These are phyloP conservation scores for Digitaria exilis DNA, from an alignment of 202 grass and related monocot genomes.

Conservation along the genomic window DNA sequence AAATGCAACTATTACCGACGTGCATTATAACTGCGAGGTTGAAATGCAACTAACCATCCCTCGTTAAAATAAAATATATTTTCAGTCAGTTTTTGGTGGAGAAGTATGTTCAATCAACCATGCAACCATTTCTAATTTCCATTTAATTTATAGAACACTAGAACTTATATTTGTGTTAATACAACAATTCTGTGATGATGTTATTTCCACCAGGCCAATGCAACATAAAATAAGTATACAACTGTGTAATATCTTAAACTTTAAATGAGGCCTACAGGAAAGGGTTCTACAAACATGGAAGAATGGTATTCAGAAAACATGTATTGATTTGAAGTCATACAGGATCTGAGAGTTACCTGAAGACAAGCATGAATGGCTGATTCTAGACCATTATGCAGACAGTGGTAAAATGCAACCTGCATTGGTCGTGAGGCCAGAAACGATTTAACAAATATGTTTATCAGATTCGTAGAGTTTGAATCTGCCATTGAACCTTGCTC, in stretches of 20 bases:
- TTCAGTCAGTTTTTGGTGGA: slow-evolving; percentile 9
- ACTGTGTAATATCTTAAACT: not conserved
- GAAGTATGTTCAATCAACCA: not conserved
- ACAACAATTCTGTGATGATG: slow-evolving; percentile 6
- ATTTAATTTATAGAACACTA: not conserved
- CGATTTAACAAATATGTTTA: slow-evolving; percentile 68
- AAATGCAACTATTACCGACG: not conserved
- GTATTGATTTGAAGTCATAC: not conserved
- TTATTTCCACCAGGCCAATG: not conserved
- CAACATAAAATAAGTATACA: not conserved
- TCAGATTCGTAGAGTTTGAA: slow-evolving; percentile 58
- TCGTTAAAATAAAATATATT: not conserved
- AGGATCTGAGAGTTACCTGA: slow-evolving; percentile 61
- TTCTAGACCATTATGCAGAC: slow-evolving; percentile 89
- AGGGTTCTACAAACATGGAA: not conserved
- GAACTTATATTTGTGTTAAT: slow-evolving; percentile 4
- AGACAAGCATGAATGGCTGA: slow-evolving; percentile 82
- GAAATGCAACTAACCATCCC: no score
- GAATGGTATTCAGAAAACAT: not conserved
- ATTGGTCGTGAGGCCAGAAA: slow-evolving; percentile 70
- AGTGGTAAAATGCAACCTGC: slow-evolving; percentile 93
- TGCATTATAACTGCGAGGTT: no score
- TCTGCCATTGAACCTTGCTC: slow-evolving; percentile 54
- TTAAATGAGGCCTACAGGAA: not conserved
- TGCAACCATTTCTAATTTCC: not conserved